phyloP scores from a whole-genome alignment of 164 flowering plant genomes.

The Tetracentron sinense region DNA sequence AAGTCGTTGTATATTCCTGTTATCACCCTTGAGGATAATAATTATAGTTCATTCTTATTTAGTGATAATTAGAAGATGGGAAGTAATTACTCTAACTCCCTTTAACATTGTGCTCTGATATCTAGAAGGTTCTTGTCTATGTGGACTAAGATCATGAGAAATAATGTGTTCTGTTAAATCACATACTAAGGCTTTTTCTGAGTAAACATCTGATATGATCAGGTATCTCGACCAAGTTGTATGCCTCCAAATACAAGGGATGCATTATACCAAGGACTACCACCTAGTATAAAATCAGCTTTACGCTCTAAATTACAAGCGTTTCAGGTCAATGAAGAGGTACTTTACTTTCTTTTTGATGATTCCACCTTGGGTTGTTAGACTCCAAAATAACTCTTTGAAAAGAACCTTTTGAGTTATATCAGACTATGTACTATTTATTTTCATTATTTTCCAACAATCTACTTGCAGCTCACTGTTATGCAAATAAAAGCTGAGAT shows the following conservation, averaged over 20 bases:
- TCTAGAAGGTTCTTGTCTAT: too few relatives aligned
- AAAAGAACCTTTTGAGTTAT: not conserved
- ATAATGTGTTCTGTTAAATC: not conserved
- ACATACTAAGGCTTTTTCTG: not conserved
- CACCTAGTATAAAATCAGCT: constrained; percentile 50
- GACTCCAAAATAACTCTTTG: too few relatives aligned
- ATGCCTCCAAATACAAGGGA: constrained; percentile 63
- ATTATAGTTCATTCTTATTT: too few relatives aligned
- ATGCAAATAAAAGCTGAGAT: constrained; percentile 87
- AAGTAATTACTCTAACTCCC: too few relatives aligned
- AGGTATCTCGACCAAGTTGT: constrained; percentile 56
- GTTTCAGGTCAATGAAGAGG: constrained; percentile 54
- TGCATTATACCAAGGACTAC: constrained; percentile 57
- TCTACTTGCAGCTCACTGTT: constrained; percentile 67
- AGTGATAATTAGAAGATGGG: too few relatives aligned
- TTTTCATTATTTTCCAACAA: not conserved
- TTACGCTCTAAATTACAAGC: constrained; percentile 47
- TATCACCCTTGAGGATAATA: not conserved
- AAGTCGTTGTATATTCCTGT: not conserved
- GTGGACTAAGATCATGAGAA: not conserved
- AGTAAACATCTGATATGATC: constrained; percentile 8
- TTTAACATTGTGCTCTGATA: not conserved
- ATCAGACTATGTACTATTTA: not conserved
- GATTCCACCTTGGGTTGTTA: not conserved
- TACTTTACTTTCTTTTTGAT: constrained; percentile 12